Evolutionary conservation across 1,139 yeast genomes (phyloP), one percentile per base, ranked within the genome.

Genomic region (Blastobotrys indianensis): DNA sequence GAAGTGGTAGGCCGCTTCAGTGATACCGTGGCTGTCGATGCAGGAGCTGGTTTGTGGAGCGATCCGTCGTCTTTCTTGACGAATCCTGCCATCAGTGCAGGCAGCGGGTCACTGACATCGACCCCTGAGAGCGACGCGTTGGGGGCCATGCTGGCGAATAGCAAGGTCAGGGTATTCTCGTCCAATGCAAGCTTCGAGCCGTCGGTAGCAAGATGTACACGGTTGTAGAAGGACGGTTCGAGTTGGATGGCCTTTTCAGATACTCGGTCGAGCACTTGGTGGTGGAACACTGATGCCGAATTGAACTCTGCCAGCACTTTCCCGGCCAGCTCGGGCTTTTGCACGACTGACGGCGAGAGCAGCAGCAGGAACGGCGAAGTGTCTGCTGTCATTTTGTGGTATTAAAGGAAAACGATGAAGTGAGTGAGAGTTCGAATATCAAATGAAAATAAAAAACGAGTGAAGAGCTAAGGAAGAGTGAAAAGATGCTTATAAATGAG

Each of bases 311-410:
- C 59, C 55, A 77, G 75, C 40, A 68, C 62, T 2, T 55, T 45
- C 39, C 68, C 74, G 20, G 81, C 79, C 35, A 63, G 51, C 17
- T 65, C 69, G 32, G 80, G 82, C 38, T 78, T 75, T 0, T 85
- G 77, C 4, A 85, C 88, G 45, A 80, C 75, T 4, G 85, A 80
- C 10, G 94, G 92, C 56, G 84, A 90, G 44, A 85, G 72, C 45
- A 85, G 69, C 38, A 84, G 67, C 45, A 82, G 64, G 29, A 72
- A 67, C 36, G 60, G 61, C 60, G 42, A 13, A n/a, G 28, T 38
- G 15, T 41, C 42, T 15, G 40, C 37, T 15, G 47, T 43, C 47
- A 44, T 47, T 4, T 11, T 17, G 6, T 37, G 12, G 12, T n/a
- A n/a, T n/a, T n/a, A 11, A 32, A 32, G 12, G 13, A n/a, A n/a